Conservation (phyloP, 352 stramenopile genomes). For the Globisporangium middletonii region DNA sequence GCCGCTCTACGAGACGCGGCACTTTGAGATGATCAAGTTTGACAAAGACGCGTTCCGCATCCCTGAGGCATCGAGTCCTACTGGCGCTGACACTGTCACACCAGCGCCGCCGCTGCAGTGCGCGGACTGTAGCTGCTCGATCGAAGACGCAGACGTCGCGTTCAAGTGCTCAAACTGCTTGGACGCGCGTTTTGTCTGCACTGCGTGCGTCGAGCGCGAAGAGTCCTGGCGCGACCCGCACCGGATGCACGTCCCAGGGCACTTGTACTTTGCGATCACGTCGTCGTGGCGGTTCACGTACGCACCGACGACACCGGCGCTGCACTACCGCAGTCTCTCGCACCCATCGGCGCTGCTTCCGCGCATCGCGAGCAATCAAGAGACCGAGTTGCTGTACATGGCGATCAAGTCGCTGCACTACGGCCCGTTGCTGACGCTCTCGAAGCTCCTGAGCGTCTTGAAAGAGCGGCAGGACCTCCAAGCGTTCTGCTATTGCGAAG, state of each 20-base stretch:
- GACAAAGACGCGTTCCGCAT: conserved; percentile 16
- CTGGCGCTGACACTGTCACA: conserved; percentile 8
- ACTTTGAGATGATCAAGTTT: conserved; percentile 33
- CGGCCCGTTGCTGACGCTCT: conserved; percentile 51
- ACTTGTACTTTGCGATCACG: conserved; percentile 62
- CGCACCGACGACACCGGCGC: conserved; percentile 13
- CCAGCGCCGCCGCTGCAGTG: conserved; percentile 10
- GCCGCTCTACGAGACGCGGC: conserved; percentile 50
- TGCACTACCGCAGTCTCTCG: conserved; percentile 35
- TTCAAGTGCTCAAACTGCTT: conserved; percentile 65
- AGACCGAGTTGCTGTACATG: conserved; percentile 64
- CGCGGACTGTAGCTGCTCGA: conserved; percentile 21
- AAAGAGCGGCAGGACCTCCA: conserved; percentile 61
- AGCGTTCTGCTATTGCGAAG: conserved; percentile 58
- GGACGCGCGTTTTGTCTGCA: conserved; percentile 40
- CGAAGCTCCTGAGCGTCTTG: conserved; percentile 36
- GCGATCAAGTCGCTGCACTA: conserved; percentile 62
- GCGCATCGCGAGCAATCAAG: conserved; percentile 34
- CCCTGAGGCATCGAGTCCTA: neutral
- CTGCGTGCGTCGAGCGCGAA: conserved; percentile 37
- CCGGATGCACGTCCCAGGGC: conserved; percentile 45
- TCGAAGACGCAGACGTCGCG: conserved; percentile 33
- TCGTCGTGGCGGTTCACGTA: conserved; percentile 34
- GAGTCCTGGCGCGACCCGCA: conserved; percentile 44
- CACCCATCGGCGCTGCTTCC: conserved; percentile 54